Base-by-base conservation (phyloP, 2,329 filamentous ascomycete genomes). In the Epichloe hybrida region DNA sequence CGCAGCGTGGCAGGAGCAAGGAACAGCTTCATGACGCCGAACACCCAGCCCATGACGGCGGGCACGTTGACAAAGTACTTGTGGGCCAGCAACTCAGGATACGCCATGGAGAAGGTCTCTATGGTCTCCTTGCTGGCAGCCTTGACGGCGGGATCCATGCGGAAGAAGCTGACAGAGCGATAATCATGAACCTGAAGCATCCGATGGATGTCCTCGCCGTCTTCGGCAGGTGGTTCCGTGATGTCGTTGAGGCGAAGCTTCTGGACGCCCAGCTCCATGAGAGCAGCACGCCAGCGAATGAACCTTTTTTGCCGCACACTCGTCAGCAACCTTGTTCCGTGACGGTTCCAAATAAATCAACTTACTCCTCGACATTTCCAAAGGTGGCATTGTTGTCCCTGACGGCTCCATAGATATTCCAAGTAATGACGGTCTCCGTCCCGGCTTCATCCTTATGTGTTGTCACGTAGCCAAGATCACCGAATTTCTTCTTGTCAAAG, bases 41-140 rank as follows among this genome's bases (percentile, higher is more conserved):
- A 89, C 64, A 89, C 78, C 75, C 90, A 96, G 51, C 88, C 86
- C 90, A 96, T 96, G 61, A 96, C 75, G 51, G 83, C 69, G 0
- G 91, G 91, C 5, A 96, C 88, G 61, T 96, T 96, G 70, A 96
- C 86, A 64, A 96, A 96, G 76, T 90, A 96, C 74, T 96, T 96
- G 71, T 91, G 73, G 7, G 62, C 54, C 23, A 96, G 76, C 9
- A 95, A 80, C 72, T 96, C 91, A 0, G 91, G 90, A 70, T 96
- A 96, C 57, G 86, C 86, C 58, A 79, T 81, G 48, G 83, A 79
- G 65, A 96, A 88, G 48, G 86, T 75, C 54, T 85, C 77, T 65
- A 96, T 94, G 44, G 87, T 90, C 70, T 90, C 81, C 61, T 81
- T 83, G 56, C 81, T 85, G 15, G 87, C 86, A 3, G 81, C 75